Conservation (phyloP, 2,329 filamentous ascomycete species). For the Phyllosticta citribraziliensis region DNA sequence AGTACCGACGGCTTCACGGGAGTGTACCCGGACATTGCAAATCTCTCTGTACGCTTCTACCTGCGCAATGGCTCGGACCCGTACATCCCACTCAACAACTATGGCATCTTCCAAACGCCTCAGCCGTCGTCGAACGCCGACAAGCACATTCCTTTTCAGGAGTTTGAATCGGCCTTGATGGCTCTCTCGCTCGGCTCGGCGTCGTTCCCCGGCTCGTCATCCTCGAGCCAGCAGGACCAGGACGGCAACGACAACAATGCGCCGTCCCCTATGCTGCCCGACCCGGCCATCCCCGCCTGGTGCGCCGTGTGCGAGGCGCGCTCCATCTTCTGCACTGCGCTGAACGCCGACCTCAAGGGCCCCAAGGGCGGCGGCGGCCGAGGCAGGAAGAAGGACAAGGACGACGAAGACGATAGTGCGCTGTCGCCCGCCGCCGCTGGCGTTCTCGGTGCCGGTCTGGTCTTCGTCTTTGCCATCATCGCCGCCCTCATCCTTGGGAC, state of each 20-base stretch:
- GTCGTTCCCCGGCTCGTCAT: not conserved
- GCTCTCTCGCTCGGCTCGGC: slow-evolving; percentile 11
- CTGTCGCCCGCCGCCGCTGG: slow-evolving; percentile 39
- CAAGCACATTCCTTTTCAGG: slow-evolving; percentile 38
- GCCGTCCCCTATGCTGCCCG: not conserved
- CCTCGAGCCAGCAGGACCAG: slow-evolving; percentile 32
- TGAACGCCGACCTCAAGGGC: not conserved
- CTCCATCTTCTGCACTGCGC: slow-evolving; percentile 41
- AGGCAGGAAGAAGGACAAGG: not conserved
- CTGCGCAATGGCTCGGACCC: slow-evolving; percentile 46
- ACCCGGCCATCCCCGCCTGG: slow-evolving; percentile 36
- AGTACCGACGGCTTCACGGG: not conserved
- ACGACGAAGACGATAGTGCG: not conserved
- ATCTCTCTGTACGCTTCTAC: slow-evolving; percentile 47
- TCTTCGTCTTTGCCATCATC: slow-evolving; percentile 36
- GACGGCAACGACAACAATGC: slow-evolving; percentile 23
- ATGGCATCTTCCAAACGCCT: slow-evolving; percentile 42
- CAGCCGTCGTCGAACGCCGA: slow-evolving; percentile 25
- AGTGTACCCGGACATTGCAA: slow-evolving; percentile 29
- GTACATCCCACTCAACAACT: slow-evolving; percentile 27
- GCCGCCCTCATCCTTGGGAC: slow-evolving; percentile 16
- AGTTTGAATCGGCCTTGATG: slow-evolving; percentile 29
- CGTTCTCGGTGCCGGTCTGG: slow-evolving; percentile 46
- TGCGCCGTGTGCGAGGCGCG: slow-evolving; percentile 39
- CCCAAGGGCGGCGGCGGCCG: not conserved